These are phyloP conservation scores for Chondrus crispus DNA, from an alignment of 23 red algal genomes.

Conservation along the genomic window DNA sequence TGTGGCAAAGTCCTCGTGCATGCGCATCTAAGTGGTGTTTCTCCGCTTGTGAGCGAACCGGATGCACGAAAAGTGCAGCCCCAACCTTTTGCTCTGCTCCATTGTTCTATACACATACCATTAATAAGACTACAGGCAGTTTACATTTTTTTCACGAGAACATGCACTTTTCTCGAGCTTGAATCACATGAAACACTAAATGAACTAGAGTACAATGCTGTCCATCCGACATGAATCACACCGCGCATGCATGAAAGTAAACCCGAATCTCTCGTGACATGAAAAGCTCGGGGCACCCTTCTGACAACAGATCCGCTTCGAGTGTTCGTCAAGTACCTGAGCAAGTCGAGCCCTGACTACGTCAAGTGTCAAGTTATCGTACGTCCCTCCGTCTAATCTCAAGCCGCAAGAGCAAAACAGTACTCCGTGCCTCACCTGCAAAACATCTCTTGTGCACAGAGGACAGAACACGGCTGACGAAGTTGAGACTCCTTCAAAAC, in stretches of 20 bases:
- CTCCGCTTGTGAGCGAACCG: too few species aligned
- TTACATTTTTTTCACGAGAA: too few species aligned
- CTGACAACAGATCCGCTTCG: neutral
- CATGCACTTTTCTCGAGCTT: too few species aligned
- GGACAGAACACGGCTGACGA: constrained; percentile 14
- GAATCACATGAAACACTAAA: neutral
- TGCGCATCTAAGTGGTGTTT: too few species aligned
- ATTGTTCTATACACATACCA: too few species aligned
- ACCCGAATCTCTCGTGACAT: neutral
- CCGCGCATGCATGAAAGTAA: constrained; percentile 14
- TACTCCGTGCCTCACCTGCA: constrained; percentile 20
- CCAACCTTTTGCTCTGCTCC: too few species aligned
- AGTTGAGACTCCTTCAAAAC: neutral
- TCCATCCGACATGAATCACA: constrained; percentile 2
- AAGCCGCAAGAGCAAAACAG: constrained; percentile 40
- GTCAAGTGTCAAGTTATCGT: constrained; percentile 25
- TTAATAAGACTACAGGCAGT: too few species aligned
- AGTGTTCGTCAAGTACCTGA: constrained; percentile 19
- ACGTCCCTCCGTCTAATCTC: constrained; percentile 24
- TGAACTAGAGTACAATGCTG: constrained; percentile 19
- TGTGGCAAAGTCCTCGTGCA: too few species aligned
- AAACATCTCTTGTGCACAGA: neutral
- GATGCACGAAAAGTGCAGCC: too few species aligned
- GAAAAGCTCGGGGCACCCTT: neutral
- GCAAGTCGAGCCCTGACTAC: constrained; percentile 22